Conservation (phyloP, 257 asterid species). For the Jacaranda mimosifolia region DNA sequence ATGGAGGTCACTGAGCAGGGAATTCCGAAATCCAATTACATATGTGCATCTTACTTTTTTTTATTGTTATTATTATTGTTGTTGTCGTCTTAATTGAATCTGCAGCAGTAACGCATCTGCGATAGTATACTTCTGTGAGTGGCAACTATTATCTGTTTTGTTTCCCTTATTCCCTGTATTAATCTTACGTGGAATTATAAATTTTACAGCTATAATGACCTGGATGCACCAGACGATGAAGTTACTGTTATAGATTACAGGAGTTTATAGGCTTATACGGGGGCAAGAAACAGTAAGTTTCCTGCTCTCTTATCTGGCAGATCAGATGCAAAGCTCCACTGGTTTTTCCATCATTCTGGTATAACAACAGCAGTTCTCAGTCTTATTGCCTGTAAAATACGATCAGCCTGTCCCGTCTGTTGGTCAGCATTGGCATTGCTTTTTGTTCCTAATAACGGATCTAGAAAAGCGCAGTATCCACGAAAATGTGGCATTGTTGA, state of each 20-base stretch:
- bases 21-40: background rate
- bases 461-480: background rate
- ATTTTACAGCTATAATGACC: conserved; percentile 87
- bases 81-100: background rate
- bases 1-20: background rate
- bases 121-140: background rate
- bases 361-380: background rate
- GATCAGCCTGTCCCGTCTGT: background rate
- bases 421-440: background rate
- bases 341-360: background rate
- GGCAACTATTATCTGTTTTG: too few relatives aligned
- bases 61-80: too few relatives aligned
- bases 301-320: background rate
- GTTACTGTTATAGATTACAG: conserved; percentile 96
- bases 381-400: background rate
- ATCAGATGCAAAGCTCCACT: background rate
- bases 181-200: conserved; percentile 29
- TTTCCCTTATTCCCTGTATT: background rate
- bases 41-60: background rate
- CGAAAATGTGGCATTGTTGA: background rate
- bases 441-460: background rate
- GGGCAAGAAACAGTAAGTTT: background rate
- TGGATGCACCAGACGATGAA: conserved; percentile 99
- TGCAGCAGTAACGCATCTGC: background rate
- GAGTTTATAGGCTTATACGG: conserved; percentile 41